phyloP scores from a whole-genome alignment of 2,329 filamentous ascomycete genomes.

The Colletotrichum sp. region DNA sequence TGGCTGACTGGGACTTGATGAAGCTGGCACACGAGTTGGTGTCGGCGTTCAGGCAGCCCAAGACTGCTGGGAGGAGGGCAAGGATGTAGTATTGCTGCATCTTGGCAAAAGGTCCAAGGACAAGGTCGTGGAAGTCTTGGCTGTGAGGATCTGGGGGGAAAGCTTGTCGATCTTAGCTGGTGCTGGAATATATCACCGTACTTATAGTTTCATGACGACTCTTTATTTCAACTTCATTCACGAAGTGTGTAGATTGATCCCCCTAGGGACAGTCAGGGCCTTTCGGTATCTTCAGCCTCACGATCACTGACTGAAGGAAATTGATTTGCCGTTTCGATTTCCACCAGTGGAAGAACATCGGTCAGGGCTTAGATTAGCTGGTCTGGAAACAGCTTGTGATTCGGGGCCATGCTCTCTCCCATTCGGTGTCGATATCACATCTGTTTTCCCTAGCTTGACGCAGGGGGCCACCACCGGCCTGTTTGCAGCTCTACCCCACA shows the following conservation, averaged over 20 bases:
- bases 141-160: neutral
- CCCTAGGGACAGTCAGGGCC: neutral
- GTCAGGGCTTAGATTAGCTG: neutral
- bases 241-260: too few relatives aligned
- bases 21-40: slow-evolving; percentile 36
- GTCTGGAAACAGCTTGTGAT: neutral
- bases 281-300: neutral
- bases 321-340: neutral
- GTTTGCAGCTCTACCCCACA: neutral
- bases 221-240: neutral
- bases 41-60: slow-evolving; percentile 33
- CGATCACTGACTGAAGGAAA: neutral
- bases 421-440: neutral
- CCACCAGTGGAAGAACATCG: neutral
- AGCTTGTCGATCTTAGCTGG: neutral
- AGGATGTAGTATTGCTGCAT: slow-evolving; percentile 27
- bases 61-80: slow-evolving; percentile 25
- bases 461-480: neutral
- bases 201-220: neutral
- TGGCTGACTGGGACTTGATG: slow-evolving; percentile 33
- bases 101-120: neutral
- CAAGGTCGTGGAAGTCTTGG: neutral
- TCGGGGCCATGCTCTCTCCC: neutral
- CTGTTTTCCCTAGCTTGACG: neutral
- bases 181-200: neutral